Conservation (phyloP, 2,329 filamentous ascomycete genomes). For the Phialophora tarda region DNA sequence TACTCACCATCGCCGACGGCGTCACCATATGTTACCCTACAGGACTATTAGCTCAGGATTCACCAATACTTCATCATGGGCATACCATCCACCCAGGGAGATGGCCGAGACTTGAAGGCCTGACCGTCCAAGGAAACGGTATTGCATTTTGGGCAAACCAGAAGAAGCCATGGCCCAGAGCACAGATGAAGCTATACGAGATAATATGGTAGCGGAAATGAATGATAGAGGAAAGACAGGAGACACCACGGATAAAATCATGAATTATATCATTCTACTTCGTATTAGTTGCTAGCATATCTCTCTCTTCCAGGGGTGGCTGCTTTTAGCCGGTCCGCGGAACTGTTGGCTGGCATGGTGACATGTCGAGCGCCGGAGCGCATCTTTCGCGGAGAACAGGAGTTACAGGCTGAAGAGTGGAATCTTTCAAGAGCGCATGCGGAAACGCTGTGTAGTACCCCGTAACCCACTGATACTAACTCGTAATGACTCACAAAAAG, state of each 20-base stretch:
- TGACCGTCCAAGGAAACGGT: slow-evolving; percentile 72
- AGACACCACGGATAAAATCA: not conserved
- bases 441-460: not conserved
- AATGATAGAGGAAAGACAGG: not conserved
- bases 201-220: not conserved
- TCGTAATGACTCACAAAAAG: not conserved
- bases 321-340: slow-evolving; percentile 15
- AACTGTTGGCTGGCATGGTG: not conserved
- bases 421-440: not conserved
- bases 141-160: slow-evolving; percentile 65
- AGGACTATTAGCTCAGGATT: slow-evolving; percentile 1
- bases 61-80: not conserved
- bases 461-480: not conserved
- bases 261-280: not conserved
- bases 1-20: slow-evolving; percentile 69
- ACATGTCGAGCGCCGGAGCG: not conserved
- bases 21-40: slow-evolving; percentile 73
- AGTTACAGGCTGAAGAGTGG: not conserved
- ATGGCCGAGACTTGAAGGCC: slow-evolving; percentile 77
- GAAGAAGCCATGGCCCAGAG: slow-evolving; percentile 7
- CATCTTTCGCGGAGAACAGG: not conserved
- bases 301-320: slow-evolving; percentile 1
- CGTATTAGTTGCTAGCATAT: not conserved
- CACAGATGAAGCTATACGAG: not conserved
- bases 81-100: slow-evolving; percentile 62